These are phyloP conservation scores for Epithele typhae DNA, from an alignment of 768 basidiomycete species.

Conservation along the genomic window DNA sequence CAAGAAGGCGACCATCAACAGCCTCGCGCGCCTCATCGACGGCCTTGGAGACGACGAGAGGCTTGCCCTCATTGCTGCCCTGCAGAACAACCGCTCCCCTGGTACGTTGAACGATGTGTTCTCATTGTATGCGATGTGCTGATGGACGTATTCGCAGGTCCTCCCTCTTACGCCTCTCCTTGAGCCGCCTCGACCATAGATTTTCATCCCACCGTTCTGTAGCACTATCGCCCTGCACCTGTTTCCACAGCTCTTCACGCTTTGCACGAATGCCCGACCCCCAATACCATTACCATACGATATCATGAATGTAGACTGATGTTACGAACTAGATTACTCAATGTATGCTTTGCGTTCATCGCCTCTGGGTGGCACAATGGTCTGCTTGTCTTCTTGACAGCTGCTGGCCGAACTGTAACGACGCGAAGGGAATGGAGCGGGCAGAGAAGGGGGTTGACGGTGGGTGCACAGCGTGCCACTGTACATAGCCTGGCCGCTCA, in stretches of 20 bases:
- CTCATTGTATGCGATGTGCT: too few species aligned
- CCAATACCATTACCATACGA: not conserved
- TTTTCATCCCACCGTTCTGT: too few species aligned
- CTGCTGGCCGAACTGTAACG: too few species aligned
- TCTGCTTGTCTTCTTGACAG: too few species aligned
- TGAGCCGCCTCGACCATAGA: not conserved
- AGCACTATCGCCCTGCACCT: too few species aligned
- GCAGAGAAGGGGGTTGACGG: too few species aligned
- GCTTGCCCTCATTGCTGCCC: conserved; percentile 49
- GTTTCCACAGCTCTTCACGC: not conserved
- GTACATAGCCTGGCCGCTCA: too few species aligned
- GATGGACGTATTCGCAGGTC: conserved; percentile 8
- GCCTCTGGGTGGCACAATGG: too few species aligned
- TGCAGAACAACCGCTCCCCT: conserved; percentile 57
- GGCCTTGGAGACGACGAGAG: conserved; percentile 72
- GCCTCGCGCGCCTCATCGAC: conserved; percentile 70
- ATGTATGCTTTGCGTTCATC: too few species aligned
- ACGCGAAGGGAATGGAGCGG: too few species aligned
- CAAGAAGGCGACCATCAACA: conserved; percentile 70
- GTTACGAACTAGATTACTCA: too few species aligned
- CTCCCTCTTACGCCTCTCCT: conserved; percentile 18
- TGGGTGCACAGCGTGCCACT: too few species aligned
- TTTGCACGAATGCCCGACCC: not conserved
- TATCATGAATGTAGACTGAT: conserved; percentile 1
- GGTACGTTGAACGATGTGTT: conserved; percentile 35